A percentile compares a stretch with the other conserved stretches of the same genome.
phyloP scores from a whole-genome alignment of 2,329 filamentous ascomycete species.

The Sporothrix mexicana region DNA sequence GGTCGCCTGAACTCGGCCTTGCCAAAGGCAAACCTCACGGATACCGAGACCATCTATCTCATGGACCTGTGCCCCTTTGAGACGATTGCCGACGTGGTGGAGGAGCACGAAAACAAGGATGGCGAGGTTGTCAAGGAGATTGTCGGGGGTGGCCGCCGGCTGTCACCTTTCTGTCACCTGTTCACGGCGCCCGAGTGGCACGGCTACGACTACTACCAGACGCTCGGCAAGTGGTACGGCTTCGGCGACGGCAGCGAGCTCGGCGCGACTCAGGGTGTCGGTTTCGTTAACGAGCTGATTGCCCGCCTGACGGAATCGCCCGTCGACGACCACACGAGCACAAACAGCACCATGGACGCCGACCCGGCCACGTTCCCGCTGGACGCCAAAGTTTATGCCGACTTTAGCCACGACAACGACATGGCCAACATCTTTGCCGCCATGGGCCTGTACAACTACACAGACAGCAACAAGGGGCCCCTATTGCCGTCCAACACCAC shows the following conservation, averaged over 20 bases:
- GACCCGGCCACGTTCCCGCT: conserved; percentile 75
- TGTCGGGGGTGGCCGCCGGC: conserved; percentile 30
- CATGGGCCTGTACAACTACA: conserved; percentile 73
- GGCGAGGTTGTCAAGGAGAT: not conserved
- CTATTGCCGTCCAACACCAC: conserved; percentile 54
- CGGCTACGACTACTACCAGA: conserved; percentile 80
- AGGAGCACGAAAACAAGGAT: conserved; percentile 44
- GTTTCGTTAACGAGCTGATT: conserved; percentile 86
- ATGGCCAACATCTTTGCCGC: conserved; percentile 79
- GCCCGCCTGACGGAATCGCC: conserved; percentile 73
- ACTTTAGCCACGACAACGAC: conserved; percentile 91
- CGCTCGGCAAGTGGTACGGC: conserved; percentile 83
- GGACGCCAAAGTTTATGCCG: conserved; percentile 72
- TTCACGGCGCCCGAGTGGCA: conserved; percentile 77
- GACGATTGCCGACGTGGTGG: conserved; percentile 67
- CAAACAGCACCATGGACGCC: conserved; percentile 77
- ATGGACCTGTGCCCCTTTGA: conserved; percentile 92
- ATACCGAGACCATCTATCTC: conserved; percentile 68
- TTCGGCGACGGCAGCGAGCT: conserved; percentile 78
- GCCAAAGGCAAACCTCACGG: conserved; percentile 68
- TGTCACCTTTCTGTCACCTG: conserved; percentile 76
- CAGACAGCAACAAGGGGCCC: too few species aligned
- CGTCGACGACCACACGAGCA: conserved; percentile 74
- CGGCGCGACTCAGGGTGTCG: conserved; percentile 83
- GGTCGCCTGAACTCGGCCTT: conserved; percentile 72